Percentiles rank a stretch among this genome's conserved stretches.
phyloP scores from a whole-genome alignment of 2,329 filamentous ascomycete species.

The Xylariaceae sp. region DNA sequence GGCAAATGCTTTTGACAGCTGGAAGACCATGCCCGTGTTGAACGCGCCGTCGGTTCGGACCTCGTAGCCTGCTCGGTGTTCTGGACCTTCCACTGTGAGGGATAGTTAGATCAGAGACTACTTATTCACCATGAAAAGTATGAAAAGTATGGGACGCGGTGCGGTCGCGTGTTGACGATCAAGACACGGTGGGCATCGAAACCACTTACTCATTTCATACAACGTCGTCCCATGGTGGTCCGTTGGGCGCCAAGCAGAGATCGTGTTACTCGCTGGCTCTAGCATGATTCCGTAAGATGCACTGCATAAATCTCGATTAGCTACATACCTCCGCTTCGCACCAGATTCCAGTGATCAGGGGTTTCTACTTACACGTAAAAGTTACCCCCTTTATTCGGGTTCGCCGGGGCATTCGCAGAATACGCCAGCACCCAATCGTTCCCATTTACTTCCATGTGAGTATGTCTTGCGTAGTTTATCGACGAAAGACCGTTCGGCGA shows the following conservation, averaged over 20 bases:
- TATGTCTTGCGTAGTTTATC: constrained; percentile 19
- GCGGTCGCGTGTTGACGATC: too few relatives aligned
- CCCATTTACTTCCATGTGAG: constrained; percentile 16
- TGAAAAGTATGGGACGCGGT: too few relatives aligned
- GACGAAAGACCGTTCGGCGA: constrained; percentile 15
- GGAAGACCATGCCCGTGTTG: constrained; percentile 12
- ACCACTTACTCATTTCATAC: constrained; percentile 15
- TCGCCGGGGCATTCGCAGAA: constrained; percentile 11
- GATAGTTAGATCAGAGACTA: too few relatives aligned
- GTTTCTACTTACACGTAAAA: constrained; percentile 13
- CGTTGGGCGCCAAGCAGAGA: constrained; percentile 13
- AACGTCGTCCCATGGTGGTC: constrained; percentile 21
- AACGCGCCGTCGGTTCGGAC: constrained; percentile 13
- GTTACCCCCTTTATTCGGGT: constrained; percentile 15
- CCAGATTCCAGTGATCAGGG: too few relatives aligned
- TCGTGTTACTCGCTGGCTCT: constrained; percentile 17
- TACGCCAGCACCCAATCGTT: constrained; percentile 19
- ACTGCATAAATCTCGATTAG: too few relatives aligned
- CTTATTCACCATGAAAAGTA: too few relatives aligned
- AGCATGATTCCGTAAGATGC: constrained; percentile 23
- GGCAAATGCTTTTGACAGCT: constrained; percentile 1
- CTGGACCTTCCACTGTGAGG: constrained; percentile 1
- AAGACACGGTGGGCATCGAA: too few relatives aligned
- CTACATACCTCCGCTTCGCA: too few relatives aligned
- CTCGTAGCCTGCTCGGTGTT: constrained; percentile 10